Conservation (phyloP, 768 basidiomycete genomes). For the Dioszegia aurantiaca region DNA sequence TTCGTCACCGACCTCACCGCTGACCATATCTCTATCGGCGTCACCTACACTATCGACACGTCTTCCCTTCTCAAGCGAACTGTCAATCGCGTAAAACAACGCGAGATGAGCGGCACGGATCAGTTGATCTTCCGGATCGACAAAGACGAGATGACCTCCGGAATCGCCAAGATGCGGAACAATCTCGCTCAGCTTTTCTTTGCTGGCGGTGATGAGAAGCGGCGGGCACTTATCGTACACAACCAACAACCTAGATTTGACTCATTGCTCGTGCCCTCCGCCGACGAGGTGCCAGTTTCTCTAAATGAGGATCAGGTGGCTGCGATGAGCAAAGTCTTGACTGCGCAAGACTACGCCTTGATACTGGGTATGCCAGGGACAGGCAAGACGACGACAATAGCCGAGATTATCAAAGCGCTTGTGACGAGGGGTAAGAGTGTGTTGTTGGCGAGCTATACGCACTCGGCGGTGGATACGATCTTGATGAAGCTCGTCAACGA, state of each 20-base stretch:
- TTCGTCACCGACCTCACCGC: constrained; percentile 73
- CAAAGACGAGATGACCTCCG: constrained; percentile 83
- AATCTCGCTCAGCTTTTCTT: constrained; percentile 89
- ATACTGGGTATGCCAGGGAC: constrained; percentile 98
- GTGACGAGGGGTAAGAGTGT: constrained; percentile 81
- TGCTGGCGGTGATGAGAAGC: constrained; percentile 64
- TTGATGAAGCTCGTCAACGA: constrained; percentile 69
- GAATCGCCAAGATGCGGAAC: constrained; percentile 82
- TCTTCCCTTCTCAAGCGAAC: constrained; percentile 56
- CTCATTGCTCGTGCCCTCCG: constrained; percentile 34
- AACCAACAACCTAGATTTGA: constrained; percentile 67
- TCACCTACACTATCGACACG: constrained; percentile 72
- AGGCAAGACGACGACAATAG: constrained; percentile 93
- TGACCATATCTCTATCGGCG: constrained; percentile 66
- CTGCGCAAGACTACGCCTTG: constrained; percentile 83
- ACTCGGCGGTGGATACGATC: constrained; percentile 98
- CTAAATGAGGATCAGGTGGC: constrained; percentile 70
- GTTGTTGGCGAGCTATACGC: constrained; percentile 86
- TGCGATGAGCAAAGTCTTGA: constrained; percentile 71
- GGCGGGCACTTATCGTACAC: constrained; percentile 76
- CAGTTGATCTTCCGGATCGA: constrained; percentile 72
- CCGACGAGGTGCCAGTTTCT: constrained; percentile 48
- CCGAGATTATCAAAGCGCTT: constrained; percentile 75
- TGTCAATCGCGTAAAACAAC: constrained; percentile 22
- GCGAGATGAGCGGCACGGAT: constrained; percentile 4